Evolutionary conservation across 164 flowering plant genomes (phyloP), one percentile per base, ranked within the genome.

Genomic region (Vitis cinerea): DNA sequence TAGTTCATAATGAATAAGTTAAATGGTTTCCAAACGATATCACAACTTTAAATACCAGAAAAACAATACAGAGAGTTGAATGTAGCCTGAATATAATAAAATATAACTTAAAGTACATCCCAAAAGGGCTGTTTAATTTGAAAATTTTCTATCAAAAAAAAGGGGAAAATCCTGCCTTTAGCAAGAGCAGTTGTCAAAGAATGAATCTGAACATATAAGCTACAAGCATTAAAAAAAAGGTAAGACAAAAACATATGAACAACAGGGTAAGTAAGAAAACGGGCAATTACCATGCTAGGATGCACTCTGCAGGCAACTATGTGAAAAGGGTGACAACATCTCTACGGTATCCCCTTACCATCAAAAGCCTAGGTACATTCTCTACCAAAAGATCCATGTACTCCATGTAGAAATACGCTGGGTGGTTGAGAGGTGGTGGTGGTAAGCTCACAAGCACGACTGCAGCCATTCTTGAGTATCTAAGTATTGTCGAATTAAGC

Each of bases 281-380:
- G 8, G 13, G 30, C 10, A 54, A 10, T 60, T 57, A 61, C 64
- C 27, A 2, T 37, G 64, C 56, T 1, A 31, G 30, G 12, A 17
- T 17, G 15, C 29, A 56, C 29, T 50, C 30, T 61, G 55, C n/a
- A 0, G 54, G 14, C 37, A 52, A 58, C 85, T 96, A 96, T 64
- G 99, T 93, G 86, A 96, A 96, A 72, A 93, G 72, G 59, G 99
- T 96, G 60, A 93, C 97, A 57, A 96, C 99, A 74, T 92, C 97
- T 87, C 81, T 84, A n/a, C 92, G 83, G 63, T 96, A 96, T 37
- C 99, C 99, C 77, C 99, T 81, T 15, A 93, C 99, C 11, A 96
- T 93, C 83, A 93, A 77, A 70, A 96, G 85, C 86, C 99, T 86
- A 0, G 92, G 95, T 44, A 96, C 89, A 69, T 96, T 93, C 80